phyloP scores from a whole-genome alignment of 2,329 filamentous ascomycete genomes.

The Penicillium griseofulvum region DNA sequence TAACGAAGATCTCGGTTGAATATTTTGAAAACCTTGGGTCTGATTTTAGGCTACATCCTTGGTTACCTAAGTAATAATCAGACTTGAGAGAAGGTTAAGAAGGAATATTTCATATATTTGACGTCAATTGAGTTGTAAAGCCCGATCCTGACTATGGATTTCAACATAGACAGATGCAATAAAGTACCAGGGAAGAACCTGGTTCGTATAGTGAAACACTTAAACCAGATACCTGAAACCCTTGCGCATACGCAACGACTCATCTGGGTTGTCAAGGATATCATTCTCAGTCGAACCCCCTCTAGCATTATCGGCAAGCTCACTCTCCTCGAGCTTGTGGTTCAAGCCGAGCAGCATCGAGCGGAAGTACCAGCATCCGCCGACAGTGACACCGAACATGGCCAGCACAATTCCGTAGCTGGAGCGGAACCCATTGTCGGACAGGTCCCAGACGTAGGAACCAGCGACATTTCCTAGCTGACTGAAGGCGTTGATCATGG shows the following conservation, averaged over 20 bases:
- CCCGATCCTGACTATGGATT: background rate
- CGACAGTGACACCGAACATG: constrained; percentile 62
- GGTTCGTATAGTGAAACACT: background rate
- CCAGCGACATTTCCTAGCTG: constrained; percentile 59
- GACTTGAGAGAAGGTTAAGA: background rate
- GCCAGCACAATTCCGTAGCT: constrained; percentile 64
- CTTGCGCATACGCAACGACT: constrained; percentile 27
- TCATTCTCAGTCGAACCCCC: constrained; percentile 4
- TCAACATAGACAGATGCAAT: background rate
- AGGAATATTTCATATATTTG: too few species aligned
- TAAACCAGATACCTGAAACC: constrained; percentile 30
- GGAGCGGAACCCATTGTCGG: constrained; percentile 60
- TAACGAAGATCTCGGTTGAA: too few species aligned
- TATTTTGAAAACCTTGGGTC: too few species aligned
- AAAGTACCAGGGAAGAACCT: background rate
- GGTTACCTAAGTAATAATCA: too few species aligned
- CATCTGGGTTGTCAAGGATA: constrained; percentile 19
- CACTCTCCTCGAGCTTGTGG: constrained; percentile 21
- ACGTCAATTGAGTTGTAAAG: background rate
- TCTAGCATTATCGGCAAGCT: constrained; percentile 10
- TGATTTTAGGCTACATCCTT: too few species aligned
- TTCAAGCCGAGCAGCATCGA: constrained; percentile 43
- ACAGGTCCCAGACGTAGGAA: constrained; percentile 61
- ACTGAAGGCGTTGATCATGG: constrained; percentile 70
- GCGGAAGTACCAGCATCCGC: constrained; percentile 46